Percentiles rank a stretch among this genome's conserved stretches.
These are phyloP conservation scores for Cucurbita moschata DNA, from an alignment of 306 rosid genomes.

Conservation along the genomic window DNA sequence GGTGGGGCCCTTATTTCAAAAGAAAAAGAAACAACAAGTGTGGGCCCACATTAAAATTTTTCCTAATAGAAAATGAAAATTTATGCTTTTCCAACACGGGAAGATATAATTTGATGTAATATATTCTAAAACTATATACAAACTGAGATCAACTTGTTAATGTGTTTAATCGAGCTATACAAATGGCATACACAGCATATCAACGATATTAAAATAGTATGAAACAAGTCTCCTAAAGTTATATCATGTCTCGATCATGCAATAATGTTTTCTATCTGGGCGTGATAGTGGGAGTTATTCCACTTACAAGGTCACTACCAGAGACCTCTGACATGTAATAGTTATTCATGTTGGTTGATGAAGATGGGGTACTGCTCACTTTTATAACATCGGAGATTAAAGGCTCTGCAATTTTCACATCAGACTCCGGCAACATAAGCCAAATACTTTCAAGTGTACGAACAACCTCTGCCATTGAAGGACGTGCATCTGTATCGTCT, in stretches of 20 bases:
- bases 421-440: constrained; percentile 48
- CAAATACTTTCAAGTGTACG: constrained; percentile 68
- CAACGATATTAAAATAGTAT: not conserved
- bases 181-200: not conserved
- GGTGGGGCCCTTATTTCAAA: no score
- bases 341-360: constrained; percentile 32
- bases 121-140: not conserved
- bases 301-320: constrained; percentile 76
- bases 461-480: constrained; percentile 71
- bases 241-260: not conserved
- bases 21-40: no score
- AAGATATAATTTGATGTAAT: not conserved
- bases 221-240: not conserved
- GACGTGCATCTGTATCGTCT: constrained; percentile 65
- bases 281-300: constrained; percentile 53
- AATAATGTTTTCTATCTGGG: constrained; percentile 46
- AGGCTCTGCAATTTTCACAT: constrained; percentile 18
- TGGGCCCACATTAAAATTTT: no score
- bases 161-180: not conserved
- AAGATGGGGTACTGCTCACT: constrained; percentile 30
- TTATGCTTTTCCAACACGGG: not conserved
- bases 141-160: not conserved
- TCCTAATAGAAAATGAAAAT: not conserved
- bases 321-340: constrained; percentile 49
- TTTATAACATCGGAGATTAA: constrained; percentile 24